These are phyloP conservation scores for Saccharomyces hybrid DNA, from an alignment of 1,139 yeast genomes.

Conservation along the genomic window DNA sequence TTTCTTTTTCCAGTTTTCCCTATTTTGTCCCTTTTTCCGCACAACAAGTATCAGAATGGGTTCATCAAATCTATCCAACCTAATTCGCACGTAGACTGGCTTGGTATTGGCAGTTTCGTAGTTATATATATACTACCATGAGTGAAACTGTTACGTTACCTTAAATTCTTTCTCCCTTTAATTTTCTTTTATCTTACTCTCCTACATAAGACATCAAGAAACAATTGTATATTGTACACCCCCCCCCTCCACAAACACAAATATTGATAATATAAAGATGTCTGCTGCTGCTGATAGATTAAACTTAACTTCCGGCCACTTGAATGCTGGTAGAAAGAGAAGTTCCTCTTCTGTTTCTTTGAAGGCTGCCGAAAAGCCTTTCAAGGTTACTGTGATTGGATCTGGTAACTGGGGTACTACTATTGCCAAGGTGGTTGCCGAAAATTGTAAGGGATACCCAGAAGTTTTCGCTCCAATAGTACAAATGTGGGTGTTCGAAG, in stretches of 20 bases:
- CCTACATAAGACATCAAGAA: not conserved
- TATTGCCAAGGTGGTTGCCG: constrained; percentile 87
- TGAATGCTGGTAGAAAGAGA: constrained; percentile 16
- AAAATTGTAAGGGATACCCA: constrained; percentile 65
- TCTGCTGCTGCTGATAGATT: constrained; percentile 29
- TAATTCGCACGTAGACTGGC: not conserved
- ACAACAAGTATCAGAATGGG: constrained; percentile 1
- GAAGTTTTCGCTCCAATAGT: constrained; percentile 60
- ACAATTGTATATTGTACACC: not conserved
- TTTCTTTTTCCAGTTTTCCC: not conserved
- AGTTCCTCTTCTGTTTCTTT: constrained; percentile 15
- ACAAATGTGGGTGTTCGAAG: constrained; percentile 94
- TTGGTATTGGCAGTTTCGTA: not conserved
- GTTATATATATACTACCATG: not conserved
- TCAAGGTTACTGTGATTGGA: constrained; percentile 50
- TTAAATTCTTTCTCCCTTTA: not conserved
- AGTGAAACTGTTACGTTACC: not conserved
- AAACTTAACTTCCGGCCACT: constrained; percentile 26
- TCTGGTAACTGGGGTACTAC: constrained; percentile 95
- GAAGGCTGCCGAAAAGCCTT: constrained; percentile 34
- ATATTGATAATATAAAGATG: constrained; percentile 11
- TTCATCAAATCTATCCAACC: not conserved
- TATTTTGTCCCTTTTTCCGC: constrained; percentile 1
- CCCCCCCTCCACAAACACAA: not conserved
- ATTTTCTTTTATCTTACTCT: not conserved